Evolutionary conservation across 2,329 filamentous ascomycete genomes (phyloP).

Genomic region (Phialophora verrucosa): DNA sequence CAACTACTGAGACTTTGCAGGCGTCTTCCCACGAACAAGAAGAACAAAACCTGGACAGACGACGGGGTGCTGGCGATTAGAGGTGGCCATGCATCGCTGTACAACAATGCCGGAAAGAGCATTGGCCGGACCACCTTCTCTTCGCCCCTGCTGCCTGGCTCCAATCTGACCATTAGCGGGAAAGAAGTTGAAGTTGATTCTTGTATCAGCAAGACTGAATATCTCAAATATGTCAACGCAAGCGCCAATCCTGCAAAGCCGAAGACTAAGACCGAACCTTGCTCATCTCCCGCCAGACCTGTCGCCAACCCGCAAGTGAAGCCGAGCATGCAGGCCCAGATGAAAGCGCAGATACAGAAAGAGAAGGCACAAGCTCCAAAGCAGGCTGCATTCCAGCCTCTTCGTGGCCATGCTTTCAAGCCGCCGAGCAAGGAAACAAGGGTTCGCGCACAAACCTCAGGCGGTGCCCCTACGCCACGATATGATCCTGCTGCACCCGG

Average conservation of each 20-base stretch:
- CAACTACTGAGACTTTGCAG: slow-evolving; percentile 12
- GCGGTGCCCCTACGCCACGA: slow-evolving; percentile 62
- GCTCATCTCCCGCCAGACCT: slow-evolving; percentile 38
- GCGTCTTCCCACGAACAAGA: slow-evolving; percentile 71
- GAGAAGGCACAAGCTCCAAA: slow-evolving; percentile 46
- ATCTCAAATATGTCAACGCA: slow-evolving; percentile 18
- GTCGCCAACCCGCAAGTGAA: slow-evolving; percentile 40
- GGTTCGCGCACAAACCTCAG: slow-evolving; percentile 53
- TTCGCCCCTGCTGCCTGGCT: slow-evolving; percentile 64
- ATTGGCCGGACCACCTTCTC: slow-evolving; percentile 65
- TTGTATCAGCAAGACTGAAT: slow-evolving; percentile 51
- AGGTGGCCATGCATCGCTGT: slow-evolving; percentile 64
- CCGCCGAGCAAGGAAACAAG: slow-evolving; percentile 64
- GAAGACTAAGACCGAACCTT: slow-evolving; percentile 16
- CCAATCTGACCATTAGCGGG: slow-evolving; percentile 65
- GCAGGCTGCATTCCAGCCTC: slow-evolving; percentile 44
- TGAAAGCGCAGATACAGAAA: slow-evolving; percentile 38
- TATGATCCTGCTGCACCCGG: slow-evolving; percentile 66
- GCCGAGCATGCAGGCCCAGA: slow-evolving; percentile 39
- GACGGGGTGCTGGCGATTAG: slow-evolving; percentile 68
- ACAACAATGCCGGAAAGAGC: slow-evolving; percentile 68
- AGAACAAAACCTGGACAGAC: slow-evolving; percentile 79
- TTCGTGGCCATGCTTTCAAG: slow-evolving; percentile 58
- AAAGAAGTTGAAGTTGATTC: slow-evolving; percentile 73
- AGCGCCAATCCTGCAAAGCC: slow-evolving; percentile 14